Evolutionary conservation across 768 basidiomycete species (phyloP), one percentile per base, ranked within the genome.

Genomic region (Paxillus involutus): DNA sequence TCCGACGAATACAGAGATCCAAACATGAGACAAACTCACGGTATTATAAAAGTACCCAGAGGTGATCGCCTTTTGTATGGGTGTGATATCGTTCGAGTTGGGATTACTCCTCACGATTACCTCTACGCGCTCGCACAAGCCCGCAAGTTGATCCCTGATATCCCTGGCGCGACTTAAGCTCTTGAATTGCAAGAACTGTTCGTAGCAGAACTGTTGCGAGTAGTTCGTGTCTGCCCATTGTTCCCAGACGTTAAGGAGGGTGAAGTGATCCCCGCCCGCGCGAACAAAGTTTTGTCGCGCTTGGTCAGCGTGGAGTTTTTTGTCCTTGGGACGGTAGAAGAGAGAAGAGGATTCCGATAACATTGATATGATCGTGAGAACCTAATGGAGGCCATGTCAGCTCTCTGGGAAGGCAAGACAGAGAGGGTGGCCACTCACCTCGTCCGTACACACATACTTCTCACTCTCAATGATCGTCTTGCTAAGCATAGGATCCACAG

Each of bases 191-290:
- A 97, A 71, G 74, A 91, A 98, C 59, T 95, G 91, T 66, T 96
- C 94, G 68, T 95, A 97, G 64, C 93, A 95, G 74, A 93, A 97
- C 63, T 95, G 92, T 67, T 98, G 93, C 19, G 93, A 95, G 67
- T 94, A 98, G 64, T 94, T 94, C 21, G 95, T 92, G 58, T 99
- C 97, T 17, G 91, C 91, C 97, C 97, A 99, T 66, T 98, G 95
- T 68, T 98, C 95, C 89, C 94, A 98, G 12, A 98, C 93, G 68
- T 98, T 98, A 26, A 99, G 79, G 21, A 99, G 73, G 6, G 96
- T 98, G 68, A 98, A 99, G 73, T 98, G 97, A 64, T 99, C 97
- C 21, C 97, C 97, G 29, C 97, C 96, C 0, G 91, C 78, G 46
- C 93, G 92, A 53, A 95, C 86, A 67, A 99, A 99, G 68, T 98